Conservation (phyloP, 306 rosid genomes). For the Geum urbanum region DNA sequence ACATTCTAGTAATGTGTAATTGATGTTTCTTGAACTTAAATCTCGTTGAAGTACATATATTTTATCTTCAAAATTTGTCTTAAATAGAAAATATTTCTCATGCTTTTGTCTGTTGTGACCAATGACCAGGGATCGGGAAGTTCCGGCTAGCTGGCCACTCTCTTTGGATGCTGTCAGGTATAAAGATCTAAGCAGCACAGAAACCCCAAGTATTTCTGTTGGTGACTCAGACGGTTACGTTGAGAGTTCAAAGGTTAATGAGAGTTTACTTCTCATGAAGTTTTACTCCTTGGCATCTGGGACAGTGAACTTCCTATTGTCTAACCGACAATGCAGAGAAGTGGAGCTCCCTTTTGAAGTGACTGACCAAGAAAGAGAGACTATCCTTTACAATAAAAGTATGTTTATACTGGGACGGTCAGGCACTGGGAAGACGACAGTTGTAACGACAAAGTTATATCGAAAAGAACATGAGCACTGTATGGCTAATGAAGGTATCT, state of each 20-base stretch:
- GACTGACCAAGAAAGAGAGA: slow-evolving; percentile 55
- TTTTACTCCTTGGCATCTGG: slow-evolving; percentile 51
- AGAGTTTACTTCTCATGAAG: slow-evolving; percentile 71
- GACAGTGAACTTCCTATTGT: slow-evolving; percentile 49
- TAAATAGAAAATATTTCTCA: too few relatives aligned
- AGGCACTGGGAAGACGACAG: slow-evolving; percentile 85
- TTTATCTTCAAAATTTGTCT: too few relatives aligned
- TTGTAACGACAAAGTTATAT: slow-evolving; percentile 59
- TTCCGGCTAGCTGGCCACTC: slow-evolving; percentile 49
- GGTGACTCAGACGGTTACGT: slow-evolving; percentile 42
- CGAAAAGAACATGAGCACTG: slow-evolving; percentile 47
- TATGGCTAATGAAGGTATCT: slow-evolving; percentile 25
- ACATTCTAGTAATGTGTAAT: too few relatives aligned
- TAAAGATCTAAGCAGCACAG: slow-evolving; percentile 31
- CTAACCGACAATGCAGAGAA: slow-evolving; percentile 43
- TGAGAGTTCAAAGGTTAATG: slow-evolving; percentile 68
- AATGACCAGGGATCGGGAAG: slow-evolving; percentile 36
- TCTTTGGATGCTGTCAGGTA: slow-evolving; percentile 32
- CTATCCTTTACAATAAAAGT: slow-evolving; percentile 47
- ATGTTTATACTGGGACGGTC: slow-evolving; percentile 66
- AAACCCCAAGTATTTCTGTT: slow-evolving; percentile 24
- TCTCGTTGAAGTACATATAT: too few relatives aligned
- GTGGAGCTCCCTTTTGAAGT: slow-evolving; percentile 70
- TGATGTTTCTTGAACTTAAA: too few relatives aligned
- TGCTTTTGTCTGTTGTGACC: too few relatives aligned